Evolutionary conservation across 345 rosid species (phyloP).

Genomic region (Citrus hindsii): DNA sequence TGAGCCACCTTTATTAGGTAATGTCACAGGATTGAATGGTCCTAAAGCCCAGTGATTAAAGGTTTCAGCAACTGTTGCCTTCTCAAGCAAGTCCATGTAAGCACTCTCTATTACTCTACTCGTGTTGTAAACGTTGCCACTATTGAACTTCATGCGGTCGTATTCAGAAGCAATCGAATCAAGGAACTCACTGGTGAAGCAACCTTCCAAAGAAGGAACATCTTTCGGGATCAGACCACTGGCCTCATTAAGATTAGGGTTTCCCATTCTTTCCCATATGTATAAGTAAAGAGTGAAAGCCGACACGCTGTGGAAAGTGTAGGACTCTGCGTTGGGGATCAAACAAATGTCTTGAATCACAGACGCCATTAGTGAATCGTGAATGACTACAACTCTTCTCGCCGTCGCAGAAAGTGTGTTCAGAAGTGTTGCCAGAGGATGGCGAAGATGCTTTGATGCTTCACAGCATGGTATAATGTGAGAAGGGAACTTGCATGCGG

Average conservation of each 20-base stretch:
- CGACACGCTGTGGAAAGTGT: constrained; percentile 41
- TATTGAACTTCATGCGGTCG: neutral
- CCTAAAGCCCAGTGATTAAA: constrained; percentile 41
- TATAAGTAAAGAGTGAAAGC: constrained; percentile 28
- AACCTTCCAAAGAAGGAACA: constrained; percentile 43
- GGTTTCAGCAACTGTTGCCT: neutral
- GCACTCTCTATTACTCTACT: constrained; percentile 32
- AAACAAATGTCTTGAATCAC: constrained; percentile 30
- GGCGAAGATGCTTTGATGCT: constrained; percentile 25
- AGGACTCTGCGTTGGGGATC: constrained; percentile 33
- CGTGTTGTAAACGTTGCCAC: constrained; percentile 44
- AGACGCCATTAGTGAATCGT: constrained; percentile 45
- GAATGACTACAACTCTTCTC: constrained; percentile 28
- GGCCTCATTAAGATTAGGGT: neutral
- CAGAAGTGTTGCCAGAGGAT: constrained; percentile 23
- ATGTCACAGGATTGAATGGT: constrained; percentile 36
- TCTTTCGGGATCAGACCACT: constrained; percentile 5
- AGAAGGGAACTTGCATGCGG: constrained; percentile 37
- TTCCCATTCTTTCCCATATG: constrained; percentile 18
- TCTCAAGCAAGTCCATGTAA: constrained; percentile 29
- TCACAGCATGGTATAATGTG: constrained; percentile 39
- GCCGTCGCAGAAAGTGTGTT: constrained; percentile 20
- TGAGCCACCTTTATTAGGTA: neutral
- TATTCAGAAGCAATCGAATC: constrained; percentile 25
- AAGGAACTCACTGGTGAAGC: constrained; percentile 33